Base-by-base conservation (phyloP, 129 eudicot genomes). In the Gnaphalium uliginosum region DNA sequence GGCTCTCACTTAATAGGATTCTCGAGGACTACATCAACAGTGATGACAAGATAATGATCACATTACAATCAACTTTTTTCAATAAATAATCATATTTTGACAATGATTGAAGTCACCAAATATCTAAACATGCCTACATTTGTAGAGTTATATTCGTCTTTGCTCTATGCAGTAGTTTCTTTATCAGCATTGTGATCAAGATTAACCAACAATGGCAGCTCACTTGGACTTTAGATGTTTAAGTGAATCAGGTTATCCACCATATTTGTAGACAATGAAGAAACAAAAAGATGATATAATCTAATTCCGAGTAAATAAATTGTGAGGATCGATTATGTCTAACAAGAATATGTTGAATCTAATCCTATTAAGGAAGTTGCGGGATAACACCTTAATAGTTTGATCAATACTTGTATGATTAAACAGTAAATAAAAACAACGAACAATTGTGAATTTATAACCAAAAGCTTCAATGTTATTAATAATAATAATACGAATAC, bases 241-340 rank as follows among this genome's bases (percentile, higher is more conserved):
- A 68, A 25, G 30, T 33, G 54, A 67, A 19, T 67, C 17, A 37
- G 5, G 37, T 26, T 33, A 15, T 2, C 35, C n/a, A 14, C 67
- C 67, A 25, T 61, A 27, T 63, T 18, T 74, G 69, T 27, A 37
- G 4, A 35, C 8, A 6, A 39, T 64, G 9, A 43, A 39, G 22
- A 48, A 53, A 65, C 24, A 76, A 51, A 66, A 75, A 32, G 1
- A 76, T 48, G 5, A 23, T 21, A 65, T 51, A 50, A 76, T 22
- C 37, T 14, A 24, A 73, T 59, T 73, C 3, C 37, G 22, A 15
- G 35, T 5, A 30, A 1, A 63, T 4, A 22, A 43, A 23, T 29
- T n/a, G n/a, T n/a, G n/a, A 27, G 29, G 29, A 2, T 27, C 29
- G 29, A 27, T 27, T 27, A 27, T 27, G 29, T 27, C 29, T 27